Conservation (phyloP, 805 yeast species). For the Starmerella kuoi region DNA sequence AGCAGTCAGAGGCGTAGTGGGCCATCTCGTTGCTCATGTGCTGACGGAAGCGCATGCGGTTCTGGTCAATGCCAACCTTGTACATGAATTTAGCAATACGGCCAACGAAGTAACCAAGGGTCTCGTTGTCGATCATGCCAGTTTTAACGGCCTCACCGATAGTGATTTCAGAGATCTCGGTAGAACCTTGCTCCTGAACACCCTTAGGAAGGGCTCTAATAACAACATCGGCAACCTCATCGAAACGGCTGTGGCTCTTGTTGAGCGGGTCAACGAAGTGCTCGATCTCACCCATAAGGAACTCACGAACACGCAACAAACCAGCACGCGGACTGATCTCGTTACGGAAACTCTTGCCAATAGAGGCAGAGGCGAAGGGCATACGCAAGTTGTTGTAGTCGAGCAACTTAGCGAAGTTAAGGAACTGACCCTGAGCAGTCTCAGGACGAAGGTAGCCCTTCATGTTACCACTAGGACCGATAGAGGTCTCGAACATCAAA, state of each 20-base stretch:
- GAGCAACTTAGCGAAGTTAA: constrained; percentile 83
- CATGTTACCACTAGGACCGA: constrained; percentile 94
- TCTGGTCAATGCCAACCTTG: constrained; percentile 81
- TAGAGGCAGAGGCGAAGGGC: constrained; percentile 99
- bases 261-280: constrained; percentile 91
- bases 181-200: constrained; percentile 77
- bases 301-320: constrained; percentile 92
- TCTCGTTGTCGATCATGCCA: constrained; percentile 90
- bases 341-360: constrained; percentile 97
- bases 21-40: constrained; percentile 99
- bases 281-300: constrained; percentile 98
- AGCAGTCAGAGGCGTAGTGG: constrained; percentile 97
- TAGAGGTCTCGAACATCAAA: constrained; percentile 97
- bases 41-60: constrained; percentile 88
- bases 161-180: constrained; percentile 49
- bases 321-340: constrained; percentile 99
- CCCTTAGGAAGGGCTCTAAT: constrained; percentile 74
- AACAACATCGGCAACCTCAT: constrained; percentile 57
- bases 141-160: constrained; percentile 82
- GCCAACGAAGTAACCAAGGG: constrained; percentile 92
- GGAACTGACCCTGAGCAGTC: constrained; percentile 98
- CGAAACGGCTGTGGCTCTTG: constrained; percentile 71
- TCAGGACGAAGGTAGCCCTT: constrained; percentile 96
- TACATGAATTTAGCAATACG: constrained; percentile 75
- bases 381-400: constrained; percentile 91